Percentiles rank a stretch among this genome's conserved stretches.
Evolutionary conservation across 129 eudicot species (phyloP).

Genomic region (Pulicaria dysenterica): DNA sequence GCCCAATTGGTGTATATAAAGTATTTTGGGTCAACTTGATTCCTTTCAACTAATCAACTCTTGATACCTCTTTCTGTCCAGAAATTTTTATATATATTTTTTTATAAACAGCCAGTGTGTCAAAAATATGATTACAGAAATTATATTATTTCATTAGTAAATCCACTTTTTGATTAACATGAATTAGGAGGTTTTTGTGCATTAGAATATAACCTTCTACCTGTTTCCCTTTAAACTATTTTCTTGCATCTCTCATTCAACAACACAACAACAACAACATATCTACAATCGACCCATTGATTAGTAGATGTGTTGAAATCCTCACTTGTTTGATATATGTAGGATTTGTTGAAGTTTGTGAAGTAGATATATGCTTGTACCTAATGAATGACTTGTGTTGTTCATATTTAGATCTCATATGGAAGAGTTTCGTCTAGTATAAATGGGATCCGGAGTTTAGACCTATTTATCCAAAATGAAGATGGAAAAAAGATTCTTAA

Average conservation of each 20-base stretch:
- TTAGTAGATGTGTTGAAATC: neutral
- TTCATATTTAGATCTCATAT: constrained; percentile 56
- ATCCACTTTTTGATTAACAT: neutral
- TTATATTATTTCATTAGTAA: neutral
- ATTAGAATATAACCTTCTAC: neutral
- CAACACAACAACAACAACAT: no score
- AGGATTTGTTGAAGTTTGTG: neutral
- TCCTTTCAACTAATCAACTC: no score
- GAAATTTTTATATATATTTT: no score
- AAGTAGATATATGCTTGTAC: neutral
- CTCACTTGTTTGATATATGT: neutral
- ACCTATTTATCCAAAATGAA: constrained; percentile 67
- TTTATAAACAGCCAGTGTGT: no score
- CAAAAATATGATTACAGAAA: no score
- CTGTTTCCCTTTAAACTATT: neutral
- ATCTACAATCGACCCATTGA: neutral
- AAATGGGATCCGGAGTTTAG: constrained; percentile 69
- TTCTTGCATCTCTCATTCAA: no score
- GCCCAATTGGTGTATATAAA: neutral
- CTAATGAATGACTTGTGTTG: constrained; percentile 10
- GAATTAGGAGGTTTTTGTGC: neutral
- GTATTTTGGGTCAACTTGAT: neutral
- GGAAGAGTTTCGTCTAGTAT: constrained; percentile 66
- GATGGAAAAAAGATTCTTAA: constrained; percentile 83
- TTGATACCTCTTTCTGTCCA: no score